phyloP scores from a whole-genome alignment of 2,329 filamentous ascomycete species.

The Colletotrichum euphorbiae region DNA sequence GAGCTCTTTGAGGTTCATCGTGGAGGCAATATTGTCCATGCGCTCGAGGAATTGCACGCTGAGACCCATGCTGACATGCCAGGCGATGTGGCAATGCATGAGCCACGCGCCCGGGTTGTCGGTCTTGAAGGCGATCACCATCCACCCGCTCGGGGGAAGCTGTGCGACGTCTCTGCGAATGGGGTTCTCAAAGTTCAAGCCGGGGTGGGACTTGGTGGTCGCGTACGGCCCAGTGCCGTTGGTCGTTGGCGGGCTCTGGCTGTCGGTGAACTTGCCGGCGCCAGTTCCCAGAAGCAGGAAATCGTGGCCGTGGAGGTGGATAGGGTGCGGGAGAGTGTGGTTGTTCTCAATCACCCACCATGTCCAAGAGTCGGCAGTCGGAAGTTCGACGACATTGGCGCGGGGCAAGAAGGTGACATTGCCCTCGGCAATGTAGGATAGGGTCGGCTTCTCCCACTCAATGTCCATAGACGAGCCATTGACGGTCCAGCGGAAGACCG shows the following conservation, averaged over 20 bases:
- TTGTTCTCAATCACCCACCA: slow-evolving; percentile 49
- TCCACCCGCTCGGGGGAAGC: slow-evolving; percentile 55
- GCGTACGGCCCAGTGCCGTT: slow-evolving; percentile 19
- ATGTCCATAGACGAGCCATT: slow-evolving; percentile 49
- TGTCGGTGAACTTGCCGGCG: slow-evolving; percentile 39
- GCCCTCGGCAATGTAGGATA: slow-evolving; percentile 45
- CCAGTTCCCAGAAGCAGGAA: slow-evolving; percentile 47
- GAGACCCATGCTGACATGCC: slow-evolving; percentile 61
- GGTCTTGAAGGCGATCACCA: slow-evolving; percentile 60
- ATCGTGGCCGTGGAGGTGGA: slow-evolving; percentile 62
- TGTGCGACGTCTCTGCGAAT: slow-evolving; percentile 59
- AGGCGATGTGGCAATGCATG: slow-evolving; percentile 62
- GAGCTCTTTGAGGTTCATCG: slow-evolving; percentile 36
- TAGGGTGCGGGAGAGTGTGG: slow-evolving; percentile 53
- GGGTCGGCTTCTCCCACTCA: slow-evolving; percentile 54
- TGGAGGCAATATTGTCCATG: slow-evolving; percentile 38
- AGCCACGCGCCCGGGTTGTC: slow-evolving; percentile 64
- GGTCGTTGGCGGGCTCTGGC: slow-evolving; percentile 4
- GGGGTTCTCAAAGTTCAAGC: slow-evolving; percentile 54
- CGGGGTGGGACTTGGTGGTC: slow-evolving; percentile 42
- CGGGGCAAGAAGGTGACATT: slow-evolving; percentile 39
- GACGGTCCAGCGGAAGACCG: slow-evolving; percentile 47
- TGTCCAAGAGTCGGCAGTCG: slow-evolving; percentile 44
- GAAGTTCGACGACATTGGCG: slow-evolving; percentile 42
- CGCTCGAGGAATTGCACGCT: slow-evolving; percentile 63